These are phyloP conservation scores for Zygnema circumcarinatum DNA, from an alignment of 139 green algal species.

Conservation along the genomic window DNA sequence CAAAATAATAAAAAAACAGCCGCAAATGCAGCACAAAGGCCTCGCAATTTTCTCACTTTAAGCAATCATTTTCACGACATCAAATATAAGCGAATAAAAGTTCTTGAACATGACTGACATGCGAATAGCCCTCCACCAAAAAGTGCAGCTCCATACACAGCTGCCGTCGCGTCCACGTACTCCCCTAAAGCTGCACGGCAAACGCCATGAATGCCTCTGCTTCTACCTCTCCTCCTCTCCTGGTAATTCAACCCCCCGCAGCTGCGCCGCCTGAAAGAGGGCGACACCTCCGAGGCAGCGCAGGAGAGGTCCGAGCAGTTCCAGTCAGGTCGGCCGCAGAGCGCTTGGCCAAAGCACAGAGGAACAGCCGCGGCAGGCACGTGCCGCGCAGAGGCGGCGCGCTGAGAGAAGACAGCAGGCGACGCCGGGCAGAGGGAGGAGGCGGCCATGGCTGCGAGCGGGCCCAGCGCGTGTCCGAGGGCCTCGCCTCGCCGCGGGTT, in stretches of 20 bases:
- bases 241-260: background rate
- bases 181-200: background rate
- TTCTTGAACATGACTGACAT: slow-evolving; percentile 19
- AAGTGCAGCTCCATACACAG: slow-evolving; percentile 10
- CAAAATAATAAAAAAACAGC: background rate
- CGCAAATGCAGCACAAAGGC: background rate
- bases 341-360: background rate
- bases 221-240: background rate
- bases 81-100: background rate
- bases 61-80: background rate
- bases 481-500: too few species aligned
- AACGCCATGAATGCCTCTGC: background rate
- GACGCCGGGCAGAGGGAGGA: too few species aligned
- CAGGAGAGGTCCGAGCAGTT: background rate
- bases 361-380: background rate
- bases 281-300: background rate
- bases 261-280: background rate
- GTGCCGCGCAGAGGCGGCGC: too few species aligned
- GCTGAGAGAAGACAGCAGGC: too few species aligned
- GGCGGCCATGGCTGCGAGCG: too few species aligned
- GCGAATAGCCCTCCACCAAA: slow-evolving; percentile 23
- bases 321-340: background rate
- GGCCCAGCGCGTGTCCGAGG: too few species aligned
- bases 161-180: background rate
- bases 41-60: background rate